Evolutionary conservation across 1,139 yeast genomes (phyloP), one percentile per base, ranked within the genome.

Genomic region (Yamadazyma atlantica): DNA sequence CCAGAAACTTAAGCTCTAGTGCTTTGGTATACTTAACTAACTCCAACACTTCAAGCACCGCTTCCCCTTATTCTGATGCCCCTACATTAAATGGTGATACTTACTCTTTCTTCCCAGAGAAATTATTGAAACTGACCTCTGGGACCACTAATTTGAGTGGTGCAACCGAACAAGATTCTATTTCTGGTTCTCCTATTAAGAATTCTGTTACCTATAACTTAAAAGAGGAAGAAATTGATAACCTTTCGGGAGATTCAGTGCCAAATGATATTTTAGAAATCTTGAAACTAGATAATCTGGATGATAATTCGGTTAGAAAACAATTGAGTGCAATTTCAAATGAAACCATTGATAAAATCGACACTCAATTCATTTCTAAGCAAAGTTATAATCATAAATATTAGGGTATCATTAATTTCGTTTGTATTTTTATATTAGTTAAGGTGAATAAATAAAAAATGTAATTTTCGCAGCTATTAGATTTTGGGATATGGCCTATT

Each of bases 101-200:
- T 22, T 51, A 34, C 41, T 50, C 58, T 1, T 49, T 55, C 30
- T 51, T 53, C 31, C 60, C 60, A 2, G 37, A 40, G 4, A 54
- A 55, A 32, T 40, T 53, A 30, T 40, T 42, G 23, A 50, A 48
- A 31, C 26, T 41, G 19, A n/a, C 32, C 12, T 18, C 50, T 18
- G 27, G 41, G 31, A 35, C 14, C 3, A 27, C 35, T 18, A 19
- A 29, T 19, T n/a, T 18, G 19, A 29, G 24, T 19, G 39, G 34
- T 4, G 29, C 39, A 6, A 40, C 38, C 13, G 27, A 15, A 3
- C 15, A 13, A 4, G n/a, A 19, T 7, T 7, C 15, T 4, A 22
- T 21, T 12, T 12, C n/a, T 30, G 25, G 19, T 4, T 19, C 14
- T 8, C n/a, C 34, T 17, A 28, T 30, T 15, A 18, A 13, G 7